These are phyloP conservation scores for Magnaporthiopsis poae DNA, from an alignment of 2,329 filamentous ascomycete species.

Conservation along the genomic window DNA sequence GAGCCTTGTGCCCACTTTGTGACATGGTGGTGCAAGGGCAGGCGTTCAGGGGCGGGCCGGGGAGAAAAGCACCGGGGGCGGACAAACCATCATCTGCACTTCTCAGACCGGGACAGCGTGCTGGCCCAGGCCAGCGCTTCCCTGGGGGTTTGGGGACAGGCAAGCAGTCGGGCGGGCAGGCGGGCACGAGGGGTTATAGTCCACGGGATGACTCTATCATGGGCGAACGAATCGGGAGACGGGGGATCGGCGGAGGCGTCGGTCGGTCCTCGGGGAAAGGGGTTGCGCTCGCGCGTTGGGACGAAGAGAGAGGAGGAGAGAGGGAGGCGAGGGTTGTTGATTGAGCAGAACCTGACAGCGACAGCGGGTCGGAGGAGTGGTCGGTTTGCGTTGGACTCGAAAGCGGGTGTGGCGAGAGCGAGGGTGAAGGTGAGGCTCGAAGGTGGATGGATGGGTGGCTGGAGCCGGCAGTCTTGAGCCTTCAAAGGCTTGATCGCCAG, in stretches of 20 bases:
- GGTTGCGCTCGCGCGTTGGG: background rate
- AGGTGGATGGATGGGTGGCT: too few species aligned
- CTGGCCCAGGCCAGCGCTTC: slow-evolving; percentile 13
- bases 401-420: too few species aligned
- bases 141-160: background rate
- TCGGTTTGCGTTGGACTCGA: too few species aligned
- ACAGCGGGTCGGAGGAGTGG: background rate
- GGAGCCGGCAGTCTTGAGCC: too few species aligned
- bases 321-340: background rate
- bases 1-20: background rate
- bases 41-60: background rate
- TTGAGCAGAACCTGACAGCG: background rate
- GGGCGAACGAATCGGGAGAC: background rate
- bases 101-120: slow-evolving; percentile 10
- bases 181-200: background rate
- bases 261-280: background rate
- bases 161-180: slow-evolving; percentile 5
- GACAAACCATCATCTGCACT: slow-evolving; percentile 17
- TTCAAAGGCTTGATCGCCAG: too few species aligned
- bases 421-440: background rate
- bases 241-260: background rate
- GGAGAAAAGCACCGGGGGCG: background rate
- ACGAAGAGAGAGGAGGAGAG: background rate
- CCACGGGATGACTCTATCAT: slow-evolving; percentile 5
- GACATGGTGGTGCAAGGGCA: background rate